phyloP scores from a whole-genome alignment of 805 yeast genomes.

The Candida insectalens region DNA sequence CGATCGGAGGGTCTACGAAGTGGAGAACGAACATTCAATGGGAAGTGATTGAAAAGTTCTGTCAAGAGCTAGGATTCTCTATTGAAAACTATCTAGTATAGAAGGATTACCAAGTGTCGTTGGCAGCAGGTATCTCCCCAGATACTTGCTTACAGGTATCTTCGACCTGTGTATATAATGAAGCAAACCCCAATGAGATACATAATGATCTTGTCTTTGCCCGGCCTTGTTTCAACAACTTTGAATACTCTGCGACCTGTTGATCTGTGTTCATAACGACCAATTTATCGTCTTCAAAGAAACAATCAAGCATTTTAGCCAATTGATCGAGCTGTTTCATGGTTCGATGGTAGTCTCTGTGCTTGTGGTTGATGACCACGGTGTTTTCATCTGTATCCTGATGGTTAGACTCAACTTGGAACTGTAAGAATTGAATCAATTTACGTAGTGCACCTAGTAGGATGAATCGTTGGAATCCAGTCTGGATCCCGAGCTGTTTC shows the following conservation, averaged over 20 bases:
- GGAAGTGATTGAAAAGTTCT: slow-evolving; percentile 49
- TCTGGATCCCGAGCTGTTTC: slow-evolving; percentile 73
- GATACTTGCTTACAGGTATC: slow-evolving; percentile 12
- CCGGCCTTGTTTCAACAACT: slow-evolving; percentile 15
- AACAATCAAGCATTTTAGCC: slow-evolving; percentile 12
- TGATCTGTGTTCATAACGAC: slow-evolving; percentile 17
- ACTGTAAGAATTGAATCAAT: slow-evolving; percentile 33
- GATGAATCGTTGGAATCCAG: slow-evolving; percentile 62
- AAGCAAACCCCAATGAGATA: slow-evolving; percentile 14
- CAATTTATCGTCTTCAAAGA: slow-evolving; percentile 11
- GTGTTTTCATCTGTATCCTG: neutral
- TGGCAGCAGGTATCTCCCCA: slow-evolving; percentile 17
- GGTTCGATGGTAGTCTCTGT: slow-evolving; percentile 10
- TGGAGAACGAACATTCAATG: slow-evolving; percentile 77
- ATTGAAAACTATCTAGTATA: slow-evolving; percentile 58
- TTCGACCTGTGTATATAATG: slow-evolving; percentile 15
- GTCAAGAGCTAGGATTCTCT: slow-evolving; percentile 57
- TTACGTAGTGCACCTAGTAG: slow-evolving; percentile 61
- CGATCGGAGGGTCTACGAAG: slow-evolving; percentile 56
- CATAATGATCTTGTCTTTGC: slow-evolving; percentile 21
- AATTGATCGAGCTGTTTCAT: slow-evolving; percentile 10
- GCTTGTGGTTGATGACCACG: slow-evolving; percentile 5
- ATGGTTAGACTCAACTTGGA: slow-evolving; percentile 4
- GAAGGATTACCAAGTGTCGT: slow-evolving; percentile 21
- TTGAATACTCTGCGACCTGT: slow-evolving; percentile 20